Base-by-base conservation (phyloP, 257 asterid species). In the Przewalskia tangutica region DNA sequence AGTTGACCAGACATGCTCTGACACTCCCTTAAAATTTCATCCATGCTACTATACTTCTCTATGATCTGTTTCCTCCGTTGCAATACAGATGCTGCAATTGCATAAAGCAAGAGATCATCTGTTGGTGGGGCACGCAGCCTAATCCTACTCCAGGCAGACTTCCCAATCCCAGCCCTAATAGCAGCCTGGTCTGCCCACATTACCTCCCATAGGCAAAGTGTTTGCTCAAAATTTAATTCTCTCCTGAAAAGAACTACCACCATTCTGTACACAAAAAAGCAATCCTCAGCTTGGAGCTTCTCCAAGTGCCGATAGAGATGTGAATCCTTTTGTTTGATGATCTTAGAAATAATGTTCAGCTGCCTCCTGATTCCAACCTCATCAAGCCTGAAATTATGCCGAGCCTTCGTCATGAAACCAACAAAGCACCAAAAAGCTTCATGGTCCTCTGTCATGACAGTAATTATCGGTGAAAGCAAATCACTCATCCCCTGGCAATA, bases 151-250 rank as follows among this genome's bases (percentile, higher is more conserved):
- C 97, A 94, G 18, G 95, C 91, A 2, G 94, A 92, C 76, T 93
- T 94, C 71, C 97, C 93, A 1, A 90, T 88, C 38, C 97, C 95
- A 10, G 97, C 94, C 88, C 98, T 88, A 46, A 88, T 92, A 5
- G 97, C 97, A 66, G 95, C 97, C 88, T 94, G 98, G 81, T 94
- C 98, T 6, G 98, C 98, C 98, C 98, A 94, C 91, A 94, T 89
- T 6, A 94, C 97, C 83, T 94, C 98, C 98, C 98, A 94, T 5
- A 94, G 90, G 83, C 98, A 94, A 71, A 93, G 82, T 2, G 97
- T 94, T 77, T 94, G 98, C 86, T 94, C 97, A 77, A 93, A 94
- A 12, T 91, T 84, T 64, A 94, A 84, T 65, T 94, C 98, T 87
- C 98, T 84, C 86, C 98, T 87, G 81, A 93, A 94, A 78, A 94